Evolutionary conservation across 192 early-diverging fungal species (phyloP).

Genomic region (Coemansia guatemalensis): DNA sequence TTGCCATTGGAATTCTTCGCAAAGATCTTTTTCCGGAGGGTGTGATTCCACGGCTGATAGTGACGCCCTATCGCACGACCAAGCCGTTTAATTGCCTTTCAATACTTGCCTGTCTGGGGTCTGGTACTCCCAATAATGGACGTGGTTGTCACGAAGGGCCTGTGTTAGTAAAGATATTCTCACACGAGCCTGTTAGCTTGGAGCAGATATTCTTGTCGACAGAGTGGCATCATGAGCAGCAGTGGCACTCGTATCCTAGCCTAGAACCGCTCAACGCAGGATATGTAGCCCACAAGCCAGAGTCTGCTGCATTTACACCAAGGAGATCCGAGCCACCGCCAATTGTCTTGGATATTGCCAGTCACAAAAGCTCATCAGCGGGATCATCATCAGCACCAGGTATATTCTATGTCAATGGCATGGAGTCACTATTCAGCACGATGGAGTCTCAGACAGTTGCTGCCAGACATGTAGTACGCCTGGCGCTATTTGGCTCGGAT

Average conservation of each 20-base stretch:
- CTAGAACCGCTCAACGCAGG: constrained; percentile 24
- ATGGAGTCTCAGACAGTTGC: constrained; percentile 46
- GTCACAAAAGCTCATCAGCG: no score
- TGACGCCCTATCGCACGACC: constrained; percentile 27
- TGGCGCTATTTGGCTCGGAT: constrained; percentile 16
- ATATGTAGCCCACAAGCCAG: not conserved
- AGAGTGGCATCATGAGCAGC: constrained; percentile 21
- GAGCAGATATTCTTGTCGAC: constrained; percentile 1
- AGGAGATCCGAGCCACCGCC: constrained; percentile 11
- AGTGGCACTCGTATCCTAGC: constrained; percentile 29
- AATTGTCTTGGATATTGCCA: constrained; percentile 22
- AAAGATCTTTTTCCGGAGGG: constrained; percentile 15
- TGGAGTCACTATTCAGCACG: constrained; percentile 35
- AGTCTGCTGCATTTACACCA: not conserved
- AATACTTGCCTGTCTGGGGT: constrained; percentile 23
- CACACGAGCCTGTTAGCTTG: constrained; percentile 20
- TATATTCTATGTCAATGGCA: constrained; percentile 32
- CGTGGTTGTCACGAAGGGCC: constrained; percentile 4
- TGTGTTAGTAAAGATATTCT: constrained; percentile 32
- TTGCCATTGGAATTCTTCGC: constrained; percentile 28
- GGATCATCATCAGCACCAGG: not conserved
- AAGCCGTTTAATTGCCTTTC: constrained; percentile 38
- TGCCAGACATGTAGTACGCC: constrained; percentile 20
- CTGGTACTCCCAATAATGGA: not conserved
- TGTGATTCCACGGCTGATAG: constrained; percentile 19